Base-by-base conservation (phyloP, 2,329 filamentous ascomycete genomes). In the Botryotinia narcissicola region DNA sequence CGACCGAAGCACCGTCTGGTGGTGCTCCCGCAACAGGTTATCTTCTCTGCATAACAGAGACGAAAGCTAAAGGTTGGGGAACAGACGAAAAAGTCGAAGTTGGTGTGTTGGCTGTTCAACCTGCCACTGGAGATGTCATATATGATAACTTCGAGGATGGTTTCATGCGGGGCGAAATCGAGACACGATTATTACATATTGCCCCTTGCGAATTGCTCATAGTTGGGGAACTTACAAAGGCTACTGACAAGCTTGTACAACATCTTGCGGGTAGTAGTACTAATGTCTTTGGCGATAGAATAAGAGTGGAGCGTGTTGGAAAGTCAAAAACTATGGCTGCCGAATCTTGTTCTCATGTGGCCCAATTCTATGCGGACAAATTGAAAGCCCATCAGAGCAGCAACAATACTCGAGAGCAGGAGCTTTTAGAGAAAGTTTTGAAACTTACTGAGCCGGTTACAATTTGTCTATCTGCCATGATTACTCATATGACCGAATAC, bases 81-180 rank as follows among this genome's bases (percentile, higher is more conserved):
- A 95, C 93, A 0, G 95, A 98, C 80, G 96, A 99, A 81, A 97
- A 93, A 80, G 95, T 98, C 1, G 90, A 96, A 73, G 91, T 98
- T 37, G 96, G 96, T 1, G 89, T 99, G 73, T 87, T 99, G 35
- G 96, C 96, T 40, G 96, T 99, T 7, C 96, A 99, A 79, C 96
- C 96, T 14, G 93, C 94, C 1, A 99, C 96, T 0, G 96, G 96
- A 73, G 95, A 98, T 81, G 94, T 99, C 78, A 92, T 98, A 73
- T 97, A 98, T 79, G 96, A 99, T 80, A 91, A 92, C 74, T 99
- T 99, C 78, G 94, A 98, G 78, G 96, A 99, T 80, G 94, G 95
- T 2, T 98, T 98, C 83, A 97, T 99, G 95, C 88, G 96, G 67
- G 94, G 92, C 79, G 96, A 99, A 81, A 92, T 99, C 48, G 96